These are phyloP conservation scores for Neolentinus lepideus DNA, from an alignment of 1,284 basidiomycete species.

Conservation along the genomic window DNA sequence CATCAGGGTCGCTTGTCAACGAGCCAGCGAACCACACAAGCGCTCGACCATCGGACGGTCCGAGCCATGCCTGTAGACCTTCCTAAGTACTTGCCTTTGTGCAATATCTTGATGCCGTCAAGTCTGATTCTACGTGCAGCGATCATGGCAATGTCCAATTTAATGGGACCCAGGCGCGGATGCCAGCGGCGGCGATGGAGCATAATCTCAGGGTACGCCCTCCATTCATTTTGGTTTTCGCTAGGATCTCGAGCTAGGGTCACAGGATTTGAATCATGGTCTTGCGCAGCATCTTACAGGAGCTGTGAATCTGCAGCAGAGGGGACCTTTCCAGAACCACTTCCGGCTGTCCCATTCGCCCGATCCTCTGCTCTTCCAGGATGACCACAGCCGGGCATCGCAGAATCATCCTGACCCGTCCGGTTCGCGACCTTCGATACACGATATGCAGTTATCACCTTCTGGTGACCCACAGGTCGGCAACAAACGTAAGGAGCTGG, in stretches of 20 bases:
- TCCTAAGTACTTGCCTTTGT: background rate
- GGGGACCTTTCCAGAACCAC: background rate
- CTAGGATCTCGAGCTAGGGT: background rate
- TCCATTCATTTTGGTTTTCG: background rate
- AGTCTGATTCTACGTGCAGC: background rate
- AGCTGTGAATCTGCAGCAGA: background rate
- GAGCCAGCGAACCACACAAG: background rate
- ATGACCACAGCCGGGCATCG: background rate
- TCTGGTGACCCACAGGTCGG: background rate
- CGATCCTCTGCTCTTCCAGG: background rate
- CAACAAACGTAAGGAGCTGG: background rate
- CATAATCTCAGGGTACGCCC: background rate
- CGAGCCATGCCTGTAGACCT: background rate
- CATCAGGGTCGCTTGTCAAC: background rate
- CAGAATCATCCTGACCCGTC: background rate
- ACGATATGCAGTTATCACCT: background rate
- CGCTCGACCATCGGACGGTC: background rate
- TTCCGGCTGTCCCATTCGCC: background rate
- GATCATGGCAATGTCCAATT: background rate
- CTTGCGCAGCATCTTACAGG: background rate
- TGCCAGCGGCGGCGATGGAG: background rate
- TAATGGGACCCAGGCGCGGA: background rate
- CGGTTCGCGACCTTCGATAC: background rate
- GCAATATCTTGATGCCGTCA: background rate
- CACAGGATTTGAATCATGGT: constrained; percentile 1